Base-by-base conservation (phyloP, 225 moss, liverwort and hornwort species). In the Polytrichum formosum region DNA sequence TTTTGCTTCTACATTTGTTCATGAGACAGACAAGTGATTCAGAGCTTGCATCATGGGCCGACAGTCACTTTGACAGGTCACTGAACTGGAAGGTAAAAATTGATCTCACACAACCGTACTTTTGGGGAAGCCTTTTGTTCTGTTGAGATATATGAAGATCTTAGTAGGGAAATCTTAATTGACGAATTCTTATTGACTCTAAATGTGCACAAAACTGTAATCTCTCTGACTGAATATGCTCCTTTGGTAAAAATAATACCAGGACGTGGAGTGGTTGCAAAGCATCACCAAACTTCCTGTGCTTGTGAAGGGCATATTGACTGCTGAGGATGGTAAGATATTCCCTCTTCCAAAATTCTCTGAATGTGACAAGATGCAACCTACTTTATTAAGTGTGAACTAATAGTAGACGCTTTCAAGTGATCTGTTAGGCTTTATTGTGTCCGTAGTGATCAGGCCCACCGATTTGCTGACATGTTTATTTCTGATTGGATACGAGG, bases 261-360 rank as follows among this genome's bases (percentile, higher is more conserved):
- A 88, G 88, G 97, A 97, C 55, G 92, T 97, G 61, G 82, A 91
- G 77, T 97, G 94, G 97, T 72, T 97, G 77, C 90, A 92, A 74
- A 25, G 83, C 56, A 97, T 97, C 64, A 97, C 97, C 53, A 90
- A 80, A 65, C 78, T 97, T 35, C 97, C 97, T 1, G 89, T 97
- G 37, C 89, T 97, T 10, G 90, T 97, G 35, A 97, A 97, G 85
- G 97, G 97, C 18, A 92, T 97, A 22, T 88, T 97, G 70, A 97
- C 94, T 4, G 94, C 91, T 4, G 90, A 97, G 67, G 97, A 97
- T 71, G 91, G 88, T 88, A 60, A 78, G 75, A 27, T 31, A 59
- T 7, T 31, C 7, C 46, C 16, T 16, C 3, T 13, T 37, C 13
- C 46, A 46, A 46, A 13, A 13, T 46, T 13, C 13, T 46, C 46